phyloP scores from a whole-genome alignment of 352 stramenopile species.

The Phytophthora foliorum region DNA sequence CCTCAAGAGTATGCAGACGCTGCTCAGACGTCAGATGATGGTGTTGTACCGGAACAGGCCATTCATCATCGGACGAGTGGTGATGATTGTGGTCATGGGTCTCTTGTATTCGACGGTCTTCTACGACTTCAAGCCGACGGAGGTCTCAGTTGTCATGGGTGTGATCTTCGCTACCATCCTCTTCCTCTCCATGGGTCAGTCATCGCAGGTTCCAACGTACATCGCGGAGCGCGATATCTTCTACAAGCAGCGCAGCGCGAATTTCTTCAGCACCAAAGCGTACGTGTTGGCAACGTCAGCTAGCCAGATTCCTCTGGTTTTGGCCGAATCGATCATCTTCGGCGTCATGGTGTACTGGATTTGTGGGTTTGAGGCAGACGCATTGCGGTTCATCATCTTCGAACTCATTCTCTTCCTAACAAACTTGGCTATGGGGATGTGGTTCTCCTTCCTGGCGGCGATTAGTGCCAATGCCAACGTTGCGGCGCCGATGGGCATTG shows the following conservation, averaged over 20 bases:
- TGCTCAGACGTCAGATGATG: slow-evolving; percentile 59
- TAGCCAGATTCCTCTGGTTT: slow-evolving; percentile 40
- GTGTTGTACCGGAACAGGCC: slow-evolving; percentile 52
- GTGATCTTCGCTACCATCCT: slow-evolving; percentile 83
- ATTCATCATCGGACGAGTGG: slow-evolving; percentile 36
- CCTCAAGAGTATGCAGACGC: slow-evolving; percentile 26
- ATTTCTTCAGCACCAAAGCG: slow-evolving; percentile 74
- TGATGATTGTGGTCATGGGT: slow-evolving; percentile 42
- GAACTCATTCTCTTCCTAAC: slow-evolving; percentile 45
- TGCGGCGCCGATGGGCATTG: slow-evolving; percentile 36
- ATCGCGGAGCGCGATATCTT: slow-evolving; percentile 68
- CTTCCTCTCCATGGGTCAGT: slow-evolving; percentile 70
- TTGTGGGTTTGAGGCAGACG: slow-evolving; percentile 50
- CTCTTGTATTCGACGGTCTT: slow-evolving; percentile 42
- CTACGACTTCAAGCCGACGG: slow-evolving; percentile 37
- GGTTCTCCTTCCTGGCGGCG: slow-evolving; percentile 45
- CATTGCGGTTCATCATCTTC: slow-evolving; percentile 47
- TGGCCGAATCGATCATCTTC: slow-evolving; percentile 73
- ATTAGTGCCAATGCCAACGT: slow-evolving; percentile 38
- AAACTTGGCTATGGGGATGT: slow-evolving; percentile 34
- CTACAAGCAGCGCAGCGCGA: slow-evolving; percentile 81
- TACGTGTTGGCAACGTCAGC: slow-evolving; percentile 61
- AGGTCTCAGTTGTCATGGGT: slow-evolving; percentile 53
- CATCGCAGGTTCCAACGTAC: slow-evolving; percentile 70
- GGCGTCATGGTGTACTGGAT: slow-evolving; percentile 81